These are phyloP conservation scores for Phylloporus sp. DNA, from an alignment of 768 basidiomycete genomes.

Conservation along the genomic window DNA sequence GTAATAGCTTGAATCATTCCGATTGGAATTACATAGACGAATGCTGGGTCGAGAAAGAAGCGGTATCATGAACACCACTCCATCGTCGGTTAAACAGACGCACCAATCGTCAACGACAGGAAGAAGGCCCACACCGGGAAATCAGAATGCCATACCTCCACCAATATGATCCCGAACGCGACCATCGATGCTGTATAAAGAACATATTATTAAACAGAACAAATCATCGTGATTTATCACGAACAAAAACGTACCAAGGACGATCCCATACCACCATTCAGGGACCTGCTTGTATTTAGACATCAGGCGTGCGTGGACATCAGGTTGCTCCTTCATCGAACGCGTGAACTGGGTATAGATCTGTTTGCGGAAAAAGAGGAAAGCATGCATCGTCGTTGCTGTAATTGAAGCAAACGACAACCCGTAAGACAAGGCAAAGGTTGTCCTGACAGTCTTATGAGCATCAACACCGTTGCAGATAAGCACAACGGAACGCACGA, in stretches of 20 bases:
- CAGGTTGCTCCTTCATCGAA: slow-evolving; percentile 73
- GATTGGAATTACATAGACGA: slow-evolving; percentile 71
- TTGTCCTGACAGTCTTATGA: slow-evolving; percentile 32
- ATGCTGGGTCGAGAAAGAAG: slow-evolving; percentile 20
- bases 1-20: slow-evolving; percentile 77
- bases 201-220: not conserved
- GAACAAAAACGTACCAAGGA: slow-evolving; percentile 21
- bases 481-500: slow-evolving; percentile 29
- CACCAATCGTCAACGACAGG: slow-evolving; percentile 28
- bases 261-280: slow-evolving; percentile 52
- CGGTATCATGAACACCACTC: not conserved
- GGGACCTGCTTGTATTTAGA: slow-evolving; percentile 53
- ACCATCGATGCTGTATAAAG: slow-evolving; percentile 42
- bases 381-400: slow-evolving; percentile 67
- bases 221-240: not conserved
- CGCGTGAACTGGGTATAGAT: slow-evolving; percentile 69
- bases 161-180: slow-evolving; percentile 53
- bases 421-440: slow-evolving; percentile 77
- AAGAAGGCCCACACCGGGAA: slow-evolving; percentile 42
- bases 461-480: not conserved
- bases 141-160: slow-evolving; percentile 59
- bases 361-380: slow-evolving; percentile 35
- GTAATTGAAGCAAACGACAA: slow-evolving; percentile 83
- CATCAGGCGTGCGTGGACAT: slow-evolving; percentile 65
- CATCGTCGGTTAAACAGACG: slow-evolving; percentile 8